Evolutionary conservation across 306 rosid species (phyloP), one percentile per base, ranked within the genome.

Genomic region (Purshia tridentata): DNA sequence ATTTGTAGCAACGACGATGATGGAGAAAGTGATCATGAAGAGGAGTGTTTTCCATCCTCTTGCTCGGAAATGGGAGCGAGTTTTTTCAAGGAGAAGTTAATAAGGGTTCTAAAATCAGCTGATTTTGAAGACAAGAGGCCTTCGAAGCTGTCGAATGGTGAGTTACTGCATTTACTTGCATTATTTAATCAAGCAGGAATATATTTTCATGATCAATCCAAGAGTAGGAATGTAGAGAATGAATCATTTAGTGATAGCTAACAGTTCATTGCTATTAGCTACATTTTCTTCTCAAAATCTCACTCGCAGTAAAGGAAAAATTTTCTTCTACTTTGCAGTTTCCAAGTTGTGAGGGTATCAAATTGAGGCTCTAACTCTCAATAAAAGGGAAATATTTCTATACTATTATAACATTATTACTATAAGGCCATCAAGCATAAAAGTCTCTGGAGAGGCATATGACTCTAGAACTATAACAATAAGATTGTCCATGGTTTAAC

Each of bases 91-190:
- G 82, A 78, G 69, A 83, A 81, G 90, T 57, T 88, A 4, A 19
- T 88, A 7, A 84, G 75, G 44, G 91, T 91, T 15, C 78, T 94
- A 59, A 85, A 74, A 76, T 77, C 84, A 9, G 87, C 83, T 15
- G 84, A 86, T 42, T 91, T 83, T 69, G 90, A 85, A 42, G 86
- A 81, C 18, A 91, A 85, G 85, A 83, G 99, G 80, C 95, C 99
- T 77, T 82, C 79, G 0, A 94, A 91, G 77, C 72, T 91, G 72
- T 84, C 86, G 14, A 48, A 84, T 5, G 86, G 84, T 69, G 93
- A 88, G 42, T 76, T 89, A 20, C 80, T 89, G 76, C 84, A 76
- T 80, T 81, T 94, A 73, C 84, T 85, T 9, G 83, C 83, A 49
- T 76, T 88, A 83, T 91, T 91, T 60, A 91, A 91, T 80, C 77